phyloP scores from a whole-genome alignment of 805 yeast species.

The Cyberlindnera xishuangbannaensis region DNA sequence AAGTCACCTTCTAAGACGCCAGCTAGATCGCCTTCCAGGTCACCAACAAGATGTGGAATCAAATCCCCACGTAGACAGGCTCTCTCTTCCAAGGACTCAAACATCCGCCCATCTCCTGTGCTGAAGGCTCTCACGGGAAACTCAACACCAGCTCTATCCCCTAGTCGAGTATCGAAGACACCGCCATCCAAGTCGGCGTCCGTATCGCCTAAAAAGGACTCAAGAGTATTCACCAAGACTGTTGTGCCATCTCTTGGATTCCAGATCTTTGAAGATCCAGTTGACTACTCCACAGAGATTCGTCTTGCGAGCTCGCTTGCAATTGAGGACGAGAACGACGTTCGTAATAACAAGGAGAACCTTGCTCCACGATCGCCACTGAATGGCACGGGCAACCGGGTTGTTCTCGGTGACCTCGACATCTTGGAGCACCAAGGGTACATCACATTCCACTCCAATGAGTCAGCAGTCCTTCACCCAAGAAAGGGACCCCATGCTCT shows the following conservation, averaged over 20 bases:
- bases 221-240: constrained; percentile 1
- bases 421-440: constrained; percentile 16
- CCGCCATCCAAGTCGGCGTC: constrained; percentile 8
- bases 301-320: constrained; percentile 10
- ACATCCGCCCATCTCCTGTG: constrained; percentile 14
- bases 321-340: constrained; percentile 17
- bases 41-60: too few species aligned
- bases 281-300: constrained; percentile 18
- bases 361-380: constrained; percentile 6
- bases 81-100: constrained; percentile 22
- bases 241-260: constrained; percentile 19
- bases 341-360: constrained; percentile 17
- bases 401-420: constrained; percentile 17
- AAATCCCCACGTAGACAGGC: constrained; percentile 22
- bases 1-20: too few species aligned
- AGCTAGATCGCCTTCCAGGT: too few species aligned
- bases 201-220: constrained; percentile 6
- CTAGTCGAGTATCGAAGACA: constrained; percentile 1
- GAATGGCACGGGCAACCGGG: too few species aligned
- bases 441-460: constrained; percentile 11
- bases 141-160: constrained; percentile 6
- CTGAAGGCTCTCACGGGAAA: constrained; percentile 8
- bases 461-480: constrained; percentile 1
- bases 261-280: constrained; percentile 22
- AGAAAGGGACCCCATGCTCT: constrained; percentile 10